Conservation (phyloP, 768 basidiomycete genomes). For the Vararia minispora region DNA sequence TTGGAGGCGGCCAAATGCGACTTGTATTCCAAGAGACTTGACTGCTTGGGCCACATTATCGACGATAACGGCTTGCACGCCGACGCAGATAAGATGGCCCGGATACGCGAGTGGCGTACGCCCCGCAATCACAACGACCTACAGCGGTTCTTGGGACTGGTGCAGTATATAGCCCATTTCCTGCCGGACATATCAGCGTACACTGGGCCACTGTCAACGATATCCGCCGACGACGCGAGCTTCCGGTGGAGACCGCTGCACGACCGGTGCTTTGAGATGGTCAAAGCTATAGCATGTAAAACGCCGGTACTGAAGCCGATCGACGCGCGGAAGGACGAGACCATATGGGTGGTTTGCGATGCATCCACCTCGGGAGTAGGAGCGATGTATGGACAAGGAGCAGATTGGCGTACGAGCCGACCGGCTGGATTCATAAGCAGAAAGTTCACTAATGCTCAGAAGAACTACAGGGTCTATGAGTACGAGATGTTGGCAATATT, state of each 20-base stretch:
- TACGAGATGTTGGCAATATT: no score
- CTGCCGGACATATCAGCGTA: neutral
- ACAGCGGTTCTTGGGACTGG: neutral
- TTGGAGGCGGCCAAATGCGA: conserved; percentile 22
- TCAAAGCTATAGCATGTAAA: conserved; percentile 10
- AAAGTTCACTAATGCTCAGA: conserved; percentile 20
- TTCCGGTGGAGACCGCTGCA: conserved; percentile 13
- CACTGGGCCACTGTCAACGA: neutral
- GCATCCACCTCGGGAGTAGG: conserved; percentile 14
- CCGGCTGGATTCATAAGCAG: conserved; percentile 20
- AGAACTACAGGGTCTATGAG: conserved; percentile 16
- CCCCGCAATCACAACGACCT: conserved; percentile 12
- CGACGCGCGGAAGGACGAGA: neutral
- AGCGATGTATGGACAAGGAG: conserved; percentile 18
- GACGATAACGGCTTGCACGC: conserved; percentile 28
- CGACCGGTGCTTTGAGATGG: conserved; percentile 15
- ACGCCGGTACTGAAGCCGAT: conserved; percentile 12
- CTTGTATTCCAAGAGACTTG: neutral
- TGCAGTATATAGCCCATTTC: neutral
- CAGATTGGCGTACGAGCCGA: conserved; percentile 15
- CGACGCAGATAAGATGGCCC: conserved; percentile 24
- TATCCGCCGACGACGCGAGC: neutral
- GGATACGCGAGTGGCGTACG: conserved; percentile 23
- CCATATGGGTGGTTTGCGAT: conserved; percentile 18
- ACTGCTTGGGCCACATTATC: conserved; percentile 26